A percentile compares a stretch with the other conserved stretches of the same genome.
Evolutionary conservation across 2,329 filamentous ascomycete genomes (phyloP).

Genomic region (Laburnicola sp.): DNA sequence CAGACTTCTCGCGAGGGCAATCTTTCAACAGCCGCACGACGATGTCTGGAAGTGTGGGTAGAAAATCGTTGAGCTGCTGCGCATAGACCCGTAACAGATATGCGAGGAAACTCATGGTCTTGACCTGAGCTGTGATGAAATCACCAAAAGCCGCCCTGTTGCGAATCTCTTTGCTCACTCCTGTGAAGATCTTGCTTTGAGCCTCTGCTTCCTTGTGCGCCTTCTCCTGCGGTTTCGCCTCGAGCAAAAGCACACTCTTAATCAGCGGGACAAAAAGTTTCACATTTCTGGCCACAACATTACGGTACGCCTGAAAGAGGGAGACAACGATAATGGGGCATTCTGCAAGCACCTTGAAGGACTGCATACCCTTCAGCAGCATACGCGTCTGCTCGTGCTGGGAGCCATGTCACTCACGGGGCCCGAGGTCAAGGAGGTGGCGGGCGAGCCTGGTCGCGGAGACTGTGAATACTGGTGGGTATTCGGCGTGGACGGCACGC

Average conservation of each 20-base stretch:
- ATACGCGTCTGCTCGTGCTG: constrained; percentile 83
- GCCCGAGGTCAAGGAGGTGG: constrained; percentile 77
- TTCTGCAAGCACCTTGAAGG: constrained; percentile 96
- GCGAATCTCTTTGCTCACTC: constrained; percentile 90
- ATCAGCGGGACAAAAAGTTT: constrained; percentile 92
- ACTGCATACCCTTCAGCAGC: constrained; percentile 91
- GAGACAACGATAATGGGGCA: constrained; percentile 99
- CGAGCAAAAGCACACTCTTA: constrained; percentile 82
- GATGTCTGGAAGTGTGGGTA: constrained; percentile 81
- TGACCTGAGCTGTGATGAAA: constrained; percentile 96
- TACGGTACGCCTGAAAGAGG: constrained; percentile 90
- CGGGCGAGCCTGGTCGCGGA: constrained; percentile 85
- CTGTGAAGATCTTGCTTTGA: constrained; percentile 82
- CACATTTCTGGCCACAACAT: constrained; percentile 79
- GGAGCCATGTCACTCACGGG: constrained; percentile 72
- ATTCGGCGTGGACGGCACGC: constrained; percentile 66
- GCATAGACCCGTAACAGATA: constrained; percentile 89
- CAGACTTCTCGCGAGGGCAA: constrained; percentile 91
- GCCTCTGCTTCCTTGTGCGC: constrained; percentile 83
- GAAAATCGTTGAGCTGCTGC: constrained; percentile 82
- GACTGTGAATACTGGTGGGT: constrained; percentile 75
- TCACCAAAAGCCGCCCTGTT: constrained; percentile 94
- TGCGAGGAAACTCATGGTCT: constrained; percentile 98
- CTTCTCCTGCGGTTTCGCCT: constrained; percentile 90
- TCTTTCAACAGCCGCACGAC: constrained; percentile 91